Conservation (phyloP, 139 green algal genomes). For the Micractinium sp. region DNA sequence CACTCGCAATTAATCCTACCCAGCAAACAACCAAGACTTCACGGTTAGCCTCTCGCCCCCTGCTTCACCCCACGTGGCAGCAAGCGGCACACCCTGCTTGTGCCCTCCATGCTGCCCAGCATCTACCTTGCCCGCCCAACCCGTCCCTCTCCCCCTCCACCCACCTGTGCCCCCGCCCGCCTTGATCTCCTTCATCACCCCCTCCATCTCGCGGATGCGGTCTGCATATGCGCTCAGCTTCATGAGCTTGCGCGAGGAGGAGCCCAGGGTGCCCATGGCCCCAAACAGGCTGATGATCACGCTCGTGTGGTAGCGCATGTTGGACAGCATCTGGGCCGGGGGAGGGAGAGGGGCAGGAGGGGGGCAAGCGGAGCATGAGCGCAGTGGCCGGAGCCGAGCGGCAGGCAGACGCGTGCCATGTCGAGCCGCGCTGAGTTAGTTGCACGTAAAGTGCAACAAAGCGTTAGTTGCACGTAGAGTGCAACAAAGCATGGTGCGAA, state of each 20-base stretch:
- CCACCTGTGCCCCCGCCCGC: constrained; percentile 14
- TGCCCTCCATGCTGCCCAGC: neutral
- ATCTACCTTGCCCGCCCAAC: neutral
- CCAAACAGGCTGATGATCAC: constrained; percentile 79
- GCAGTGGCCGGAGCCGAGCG: too few species aligned
- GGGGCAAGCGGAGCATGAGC: too few species aligned
- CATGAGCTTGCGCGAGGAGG: constrained; percentile 59
- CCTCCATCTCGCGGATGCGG: constrained; percentile 60
- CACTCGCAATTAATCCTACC: too few species aligned
- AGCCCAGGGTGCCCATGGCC: constrained; percentile 69
- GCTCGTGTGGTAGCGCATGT: constrained; percentile 86
- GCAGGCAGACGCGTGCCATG: too few species aligned
- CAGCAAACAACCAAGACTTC: too few species aligned
- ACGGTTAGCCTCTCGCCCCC: too few species aligned
- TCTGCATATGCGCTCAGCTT: constrained; percentile 71
- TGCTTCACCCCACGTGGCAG: too few species aligned
- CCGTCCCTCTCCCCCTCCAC: neutral
- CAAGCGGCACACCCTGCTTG: neutral
- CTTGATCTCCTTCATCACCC: constrained; percentile 37
- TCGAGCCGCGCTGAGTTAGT: too few species aligned
- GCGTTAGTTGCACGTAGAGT: too few species aligned
- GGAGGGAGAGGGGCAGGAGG: neutral
- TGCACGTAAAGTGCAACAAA: too few species aligned
- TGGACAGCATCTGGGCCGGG: constrained; percentile 66
- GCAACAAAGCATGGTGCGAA: neutral